These are phyloP conservation scores for Penicillium maclennaniae DNA, from an alignment of 495 filamentous ascomycete species.

Conservation along the genomic window DNA sequence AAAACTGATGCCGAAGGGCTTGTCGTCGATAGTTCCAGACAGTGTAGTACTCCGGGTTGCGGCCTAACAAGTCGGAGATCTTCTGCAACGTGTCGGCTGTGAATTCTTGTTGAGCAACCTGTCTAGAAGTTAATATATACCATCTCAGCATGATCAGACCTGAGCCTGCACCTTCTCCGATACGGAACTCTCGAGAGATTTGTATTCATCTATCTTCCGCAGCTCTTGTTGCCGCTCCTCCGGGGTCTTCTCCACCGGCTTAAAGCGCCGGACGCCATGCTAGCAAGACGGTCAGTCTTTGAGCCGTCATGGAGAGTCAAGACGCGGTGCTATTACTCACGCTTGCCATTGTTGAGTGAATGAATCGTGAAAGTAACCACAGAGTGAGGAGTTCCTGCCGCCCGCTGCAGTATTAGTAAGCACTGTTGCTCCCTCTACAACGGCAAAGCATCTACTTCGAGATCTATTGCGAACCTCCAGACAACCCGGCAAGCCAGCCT, in stretches of 20 bases:
- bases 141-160: neutral
- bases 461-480: neutral
- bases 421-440: neutral
- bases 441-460: conserved; percentile 1
- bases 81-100: conserved; percentile 63
- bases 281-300: conserved; percentile 31
- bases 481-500: neutral
- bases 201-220: conserved; percentile 75
- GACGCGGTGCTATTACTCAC: conserved; percentile 30
- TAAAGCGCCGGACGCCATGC: conserved; percentile 74
- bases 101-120: conserved; percentile 58
- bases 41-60: conserved; percentile 97
- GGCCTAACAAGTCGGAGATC: conserved; percentile 73
- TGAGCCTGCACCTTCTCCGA: conserved; percentile 48
- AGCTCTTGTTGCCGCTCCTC: conserved; percentile 66
- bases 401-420: conserved; percentile 6
- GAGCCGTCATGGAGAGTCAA: neutral
- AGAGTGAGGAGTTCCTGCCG: conserved; percentile 5
- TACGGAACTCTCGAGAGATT: conserved; percentile 62
- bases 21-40: conserved; percentile 93
- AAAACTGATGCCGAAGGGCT: conserved; percentile 49
- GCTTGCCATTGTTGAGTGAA: conserved; percentile 42
- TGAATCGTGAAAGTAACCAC: neutral
- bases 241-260: conserved; percentile 53
- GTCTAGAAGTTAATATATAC: conserved; percentile 2